phyloP scores from a whole-genome alignment of 164 flowering plant species.

The Liriodendron chinense region DNA sequence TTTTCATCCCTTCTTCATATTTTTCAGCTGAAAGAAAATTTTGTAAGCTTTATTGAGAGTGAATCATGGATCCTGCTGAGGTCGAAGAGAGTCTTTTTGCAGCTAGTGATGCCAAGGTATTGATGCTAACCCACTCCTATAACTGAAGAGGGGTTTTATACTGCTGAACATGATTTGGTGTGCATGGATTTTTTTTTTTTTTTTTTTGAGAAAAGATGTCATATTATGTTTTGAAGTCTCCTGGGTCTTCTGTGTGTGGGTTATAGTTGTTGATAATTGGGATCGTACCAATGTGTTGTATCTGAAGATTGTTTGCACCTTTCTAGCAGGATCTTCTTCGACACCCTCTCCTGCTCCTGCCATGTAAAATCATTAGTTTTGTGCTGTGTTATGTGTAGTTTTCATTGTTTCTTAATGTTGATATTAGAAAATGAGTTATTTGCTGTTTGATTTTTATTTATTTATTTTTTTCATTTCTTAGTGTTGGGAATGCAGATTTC shows the following conservation, averaged over 20 bases:
- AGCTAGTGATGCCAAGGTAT: slow-evolving; percentile 91
- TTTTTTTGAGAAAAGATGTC: background rate
- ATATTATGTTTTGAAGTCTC: background rate
- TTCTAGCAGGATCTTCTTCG: background rate
- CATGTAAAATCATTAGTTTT: background rate
- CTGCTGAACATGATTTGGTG: background rate
- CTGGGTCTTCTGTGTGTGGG: background rate
- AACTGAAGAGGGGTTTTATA: background rate
- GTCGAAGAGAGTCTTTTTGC: slow-evolving; percentile 82
- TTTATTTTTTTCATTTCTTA: background rate
- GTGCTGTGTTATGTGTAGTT: background rate
- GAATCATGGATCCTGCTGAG: slow-evolving; percentile 70
- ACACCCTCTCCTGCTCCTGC: background rate
- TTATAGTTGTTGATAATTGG: background rate
- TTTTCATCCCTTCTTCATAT: background rate
- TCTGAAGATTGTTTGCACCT: background rate
- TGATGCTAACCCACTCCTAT: background rate
- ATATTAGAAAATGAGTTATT: too few relatives aligned
- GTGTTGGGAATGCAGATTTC: background rate
- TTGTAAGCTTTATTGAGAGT: slow-evolving; percentile 10
- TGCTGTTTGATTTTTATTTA: background rate
- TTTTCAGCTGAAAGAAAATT: slow-evolving; percentile 26
- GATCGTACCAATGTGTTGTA: background rate
- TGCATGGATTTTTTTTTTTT: background rate
- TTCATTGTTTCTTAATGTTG: background rate